Base-by-base conservation (phyloP, 2,329 filamentous ascomycete genomes). In the Lachnellula arida region DNA sequence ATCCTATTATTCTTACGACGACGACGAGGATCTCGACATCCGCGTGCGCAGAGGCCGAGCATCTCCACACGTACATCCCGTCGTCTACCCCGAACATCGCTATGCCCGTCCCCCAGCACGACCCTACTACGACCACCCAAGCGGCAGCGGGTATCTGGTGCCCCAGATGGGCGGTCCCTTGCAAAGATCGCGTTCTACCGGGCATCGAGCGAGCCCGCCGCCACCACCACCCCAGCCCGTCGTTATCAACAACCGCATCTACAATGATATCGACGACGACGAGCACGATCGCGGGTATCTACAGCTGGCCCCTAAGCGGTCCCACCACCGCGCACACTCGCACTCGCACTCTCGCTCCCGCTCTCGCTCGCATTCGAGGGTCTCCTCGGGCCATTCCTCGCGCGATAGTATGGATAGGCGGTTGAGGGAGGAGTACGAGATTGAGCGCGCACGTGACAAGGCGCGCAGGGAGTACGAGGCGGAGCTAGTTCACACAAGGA, bases 21-120 rank as follows among this genome's bases (percentile, higher is more conserved):
- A 83, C 60, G 79, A 83, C 32, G 80, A 82, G 32, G 81, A 84
- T 47, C 64, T 81, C 50, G 77, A 84, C 63, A 74, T 83, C 61
- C 78, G 71, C 46, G 68, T 81, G 58, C 73, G 72, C 51, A 72
- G 67, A 55, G 75, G 74, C 39, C 59, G 63, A 9, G 19, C 49
- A 5, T 49, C 53, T 35, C 51, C 56, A 34, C 19, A 2, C 28
- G 9, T 32, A 32, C 3, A n/a, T 14, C 48, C 51, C 46, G 42
- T 53, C 19, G 22, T 58, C 47, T 47, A 57, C 40, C 51, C 40
- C 6, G 55, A 57, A 15, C 47, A 54, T 43, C 57, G 51, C 3
- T 40, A 53, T 19, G 6, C 53, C 22, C 51, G 39, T 22, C 49
- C 32, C n/a, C 47, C 52, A 46, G 44, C 44, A 32, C 44, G 23